Evolutionary conservation across 2,329 filamentous ascomycete species (phyloP).

Genomic region (Chlorencoelia australis): DNA sequence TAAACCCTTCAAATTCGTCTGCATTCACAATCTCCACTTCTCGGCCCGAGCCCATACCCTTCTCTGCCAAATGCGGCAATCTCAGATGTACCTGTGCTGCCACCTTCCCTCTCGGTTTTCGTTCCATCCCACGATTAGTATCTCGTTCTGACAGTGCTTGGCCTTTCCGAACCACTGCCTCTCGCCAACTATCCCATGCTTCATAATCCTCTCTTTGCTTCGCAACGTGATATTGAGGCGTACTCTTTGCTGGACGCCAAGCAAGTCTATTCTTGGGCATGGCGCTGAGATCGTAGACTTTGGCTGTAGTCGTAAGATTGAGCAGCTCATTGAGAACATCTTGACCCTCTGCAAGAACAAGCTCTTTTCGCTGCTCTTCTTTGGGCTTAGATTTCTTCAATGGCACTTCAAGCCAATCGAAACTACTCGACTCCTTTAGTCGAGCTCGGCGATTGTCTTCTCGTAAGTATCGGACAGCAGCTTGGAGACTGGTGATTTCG

Average conservation of each 20-base stretch:
- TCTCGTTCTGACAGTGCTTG: conserved; percentile 29
- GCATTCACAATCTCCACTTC: conserved; percentile 25
- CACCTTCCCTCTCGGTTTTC: conserved; percentile 12
- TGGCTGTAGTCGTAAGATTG: conserved; percentile 45
- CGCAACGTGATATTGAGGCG: conserved; percentile 56
- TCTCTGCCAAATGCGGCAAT: conserved; percentile 20
- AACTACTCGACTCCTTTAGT: conserved; percentile 41
- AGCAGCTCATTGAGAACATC: conserved; percentile 57
- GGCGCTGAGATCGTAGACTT: conserved; percentile 47
- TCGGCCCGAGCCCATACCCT: conserved; percentile 15
- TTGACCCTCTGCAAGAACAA: conserved; percentile 50
- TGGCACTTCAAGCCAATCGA: conserved; percentile 56
- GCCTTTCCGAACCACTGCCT: conserved; percentile 44
- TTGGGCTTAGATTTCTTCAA: conserved; percentile 35
- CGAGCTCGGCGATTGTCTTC: conserved; percentile 57
- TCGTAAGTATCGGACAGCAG: conserved; percentile 56
- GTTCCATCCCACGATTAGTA: conserved; percentile 14
- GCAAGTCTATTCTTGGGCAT: conserved; percentile 50
- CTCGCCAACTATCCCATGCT: conserved; percentile 49
- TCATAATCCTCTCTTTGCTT: conserved; percentile 56
- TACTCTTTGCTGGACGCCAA: conserved; percentile 56
- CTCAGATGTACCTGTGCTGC: conserved; percentile 21
- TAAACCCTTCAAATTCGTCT: conserved; percentile 25
- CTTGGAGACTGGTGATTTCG: conserved; percentile 55
- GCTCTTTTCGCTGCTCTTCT: conserved; percentile 38